Conservation (phyloP, 192 early-diverging fungal genomes). For the Coemansia sp. region DNA sequence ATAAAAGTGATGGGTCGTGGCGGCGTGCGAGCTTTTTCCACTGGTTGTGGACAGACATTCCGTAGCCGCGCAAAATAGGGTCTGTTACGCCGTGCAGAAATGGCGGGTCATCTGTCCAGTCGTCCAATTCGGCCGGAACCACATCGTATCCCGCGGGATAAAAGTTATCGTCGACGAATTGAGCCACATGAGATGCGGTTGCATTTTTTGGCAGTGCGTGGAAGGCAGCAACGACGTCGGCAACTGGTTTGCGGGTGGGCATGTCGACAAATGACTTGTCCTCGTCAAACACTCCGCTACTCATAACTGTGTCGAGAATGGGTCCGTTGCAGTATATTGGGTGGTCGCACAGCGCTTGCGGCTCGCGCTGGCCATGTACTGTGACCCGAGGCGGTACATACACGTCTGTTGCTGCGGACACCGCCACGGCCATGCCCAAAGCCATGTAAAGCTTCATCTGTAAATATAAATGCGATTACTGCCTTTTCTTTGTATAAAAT, state of each 20-base stretch:
- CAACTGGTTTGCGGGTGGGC: slow-evolving; percentile 63
- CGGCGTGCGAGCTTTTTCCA: slow-evolving; percentile 63
- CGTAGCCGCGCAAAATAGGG: slow-evolving; percentile 56
- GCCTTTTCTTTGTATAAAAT: slow-evolving; percentile 1
- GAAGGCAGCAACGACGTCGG: slow-evolving; percentile 56
- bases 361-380: slow-evolving; percentile 8
- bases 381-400: slow-evolving; percentile 19
- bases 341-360: slow-evolving; percentile 53
- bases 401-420: not conserved
- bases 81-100: slow-evolving; percentile 59
- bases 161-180: slow-evolving; percentile 67
- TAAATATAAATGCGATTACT: not conserved
- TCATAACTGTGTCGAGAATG: slow-evolving; percentile 59
- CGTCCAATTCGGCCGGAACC: slow-evolving; percentile 41
- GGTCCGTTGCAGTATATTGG: slow-evolving; percentile 70
- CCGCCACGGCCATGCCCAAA: slow-evolving; percentile 1
- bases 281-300: slow-evolving; percentile 58
- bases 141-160: slow-evolving; percentile 57
- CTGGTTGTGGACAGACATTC: slow-evolving; percentile 57
- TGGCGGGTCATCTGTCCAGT: slow-evolving; percentile 53
- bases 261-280: slow-evolving; percentile 76
- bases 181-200: slow-evolving; percentile 29
- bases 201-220: slow-evolving; percentile 37
- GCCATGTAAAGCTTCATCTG: slow-evolving; percentile 7
- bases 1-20: slow-evolving; percentile 51